Evolutionary conservation across 108 stramenopile genomes (phyloP).

Genomic region (Stephanodiscus triporus): DNA sequence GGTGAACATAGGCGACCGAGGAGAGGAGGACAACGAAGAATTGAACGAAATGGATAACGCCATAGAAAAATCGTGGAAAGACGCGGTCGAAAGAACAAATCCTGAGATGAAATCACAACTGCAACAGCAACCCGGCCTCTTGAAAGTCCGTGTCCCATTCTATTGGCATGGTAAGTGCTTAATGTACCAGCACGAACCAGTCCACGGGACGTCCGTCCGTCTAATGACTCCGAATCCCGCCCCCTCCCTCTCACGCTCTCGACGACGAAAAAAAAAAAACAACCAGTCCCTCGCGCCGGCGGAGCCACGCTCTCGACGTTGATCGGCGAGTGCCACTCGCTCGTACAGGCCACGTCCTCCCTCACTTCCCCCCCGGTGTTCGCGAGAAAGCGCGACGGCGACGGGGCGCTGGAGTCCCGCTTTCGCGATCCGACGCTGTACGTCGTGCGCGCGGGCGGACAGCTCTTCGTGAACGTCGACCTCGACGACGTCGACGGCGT

Average conservation of each 20-base stretch:
- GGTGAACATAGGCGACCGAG: too few relatives aligned
- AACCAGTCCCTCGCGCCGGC: conserved; percentile 17
- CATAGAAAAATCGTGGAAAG: conserved; percentile 30
- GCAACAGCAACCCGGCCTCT: neutral
- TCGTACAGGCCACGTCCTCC: conserved; percentile 39
- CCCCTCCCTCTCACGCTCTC: neutral
- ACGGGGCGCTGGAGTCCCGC: conserved; percentile 18
- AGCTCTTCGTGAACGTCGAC: conserved; percentile 49
- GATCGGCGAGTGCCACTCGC: conserved; percentile 22
- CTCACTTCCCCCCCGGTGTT: conserved; percentile 28
- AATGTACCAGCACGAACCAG: too few relatives aligned
- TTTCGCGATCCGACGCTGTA: conserved; percentile 32
- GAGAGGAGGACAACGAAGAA: conserved; percentile 23
- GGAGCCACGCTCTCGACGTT: conserved; percentile 33
- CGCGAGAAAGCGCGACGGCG: conserved; percentile 22
- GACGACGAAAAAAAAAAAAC: too few relatives aligned
- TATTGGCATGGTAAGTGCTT: conserved; percentile 30
- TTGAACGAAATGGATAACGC: conserved; percentile 30
- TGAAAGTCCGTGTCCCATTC: conserved; percentile 29
- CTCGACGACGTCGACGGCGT: conserved; percentile 40
- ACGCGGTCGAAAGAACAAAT: conserved; percentile 11
- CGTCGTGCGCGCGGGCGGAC: conserved; percentile 25
- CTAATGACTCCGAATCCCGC: neutral
- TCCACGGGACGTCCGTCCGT: neutral
- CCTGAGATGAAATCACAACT: neutral